A percentile compares a stretch with the other conserved stretches of the same genome.
phyloP scores from a whole-genome alignment of 2,329 filamentous ascomycete species.

The Shiraia sp. region DNA sequence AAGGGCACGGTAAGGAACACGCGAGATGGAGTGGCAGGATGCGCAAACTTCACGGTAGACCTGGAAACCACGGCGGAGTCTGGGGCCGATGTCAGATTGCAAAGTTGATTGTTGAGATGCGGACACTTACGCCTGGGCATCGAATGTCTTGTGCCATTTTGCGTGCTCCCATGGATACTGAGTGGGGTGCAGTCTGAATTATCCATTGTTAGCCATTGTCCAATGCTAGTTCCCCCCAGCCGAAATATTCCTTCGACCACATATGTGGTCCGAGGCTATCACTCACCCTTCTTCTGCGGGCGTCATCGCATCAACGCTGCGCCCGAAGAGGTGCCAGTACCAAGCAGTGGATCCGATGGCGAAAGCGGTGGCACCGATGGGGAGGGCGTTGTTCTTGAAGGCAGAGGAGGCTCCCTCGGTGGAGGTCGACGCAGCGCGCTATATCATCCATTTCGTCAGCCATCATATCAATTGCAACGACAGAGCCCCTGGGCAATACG shows the following conservation, averaged over 20 bases:
- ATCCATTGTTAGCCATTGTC: conserved; percentile 27
- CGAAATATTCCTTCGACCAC: conserved; percentile 29
- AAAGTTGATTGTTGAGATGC: background rate
- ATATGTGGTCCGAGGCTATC: conserved; percentile 13
- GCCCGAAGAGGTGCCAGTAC: conserved; percentile 97
- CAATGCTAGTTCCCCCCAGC: conserved; percentile 17
- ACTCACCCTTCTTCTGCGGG: conserved; percentile 98
- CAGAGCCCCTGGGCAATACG: conserved; percentile 14
- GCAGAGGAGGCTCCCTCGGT: conserved; percentile 73
- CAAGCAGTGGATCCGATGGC: conserved; percentile 89
- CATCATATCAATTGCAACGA: conserved; percentile 32
- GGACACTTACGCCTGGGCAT: conserved; percentile 85
- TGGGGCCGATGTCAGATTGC: conserved; percentile 45
- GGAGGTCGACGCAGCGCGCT: conserved; percentile 70
- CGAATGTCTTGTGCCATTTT: conserved; percentile 92
- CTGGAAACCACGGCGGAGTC: conserved; percentile 97
- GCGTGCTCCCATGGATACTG: conserved; percentile 95
- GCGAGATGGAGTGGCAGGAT: conserved; percentile 93
- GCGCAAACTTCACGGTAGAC: conserved; percentile 99
- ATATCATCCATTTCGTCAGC: conserved; percentile 39
- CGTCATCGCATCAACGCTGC: conserved; percentile 84
- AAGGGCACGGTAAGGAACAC: conserved; percentile 89
- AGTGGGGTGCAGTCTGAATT: conserved; percentile 80
- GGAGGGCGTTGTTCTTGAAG: conserved; percentile 83
- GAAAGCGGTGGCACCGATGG: conserved; percentile 81